Conservation (phyloP, 768 basidiomycete species). For the Rossbeevera mucosa region DNA sequence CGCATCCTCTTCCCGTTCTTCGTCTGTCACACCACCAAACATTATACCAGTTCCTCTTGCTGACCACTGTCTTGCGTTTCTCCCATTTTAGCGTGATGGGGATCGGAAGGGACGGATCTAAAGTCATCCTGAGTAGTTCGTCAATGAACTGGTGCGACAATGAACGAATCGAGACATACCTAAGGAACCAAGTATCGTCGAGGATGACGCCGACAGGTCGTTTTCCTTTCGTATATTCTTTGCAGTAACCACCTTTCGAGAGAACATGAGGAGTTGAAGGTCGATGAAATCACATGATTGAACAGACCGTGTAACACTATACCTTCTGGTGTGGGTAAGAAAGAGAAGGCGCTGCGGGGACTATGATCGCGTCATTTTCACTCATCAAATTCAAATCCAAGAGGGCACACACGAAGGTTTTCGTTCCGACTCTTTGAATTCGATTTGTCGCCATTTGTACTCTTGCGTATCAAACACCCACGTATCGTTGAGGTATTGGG, state of each 20-base stretch:
- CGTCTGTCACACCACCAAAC: slow-evolving; percentile 88
- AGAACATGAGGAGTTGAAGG: neutral
- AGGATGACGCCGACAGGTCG: slow-evolving; percentile 82
- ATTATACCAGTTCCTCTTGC: slow-evolving; percentile 66
- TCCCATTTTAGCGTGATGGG: slow-evolving; percentile 75
- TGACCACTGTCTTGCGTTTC: slow-evolving; percentile 75
- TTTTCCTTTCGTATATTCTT: slow-evolving; percentile 84
- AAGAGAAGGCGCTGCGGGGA: slow-evolving; percentile 79
- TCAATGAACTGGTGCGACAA: neutral
- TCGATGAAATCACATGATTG: neutral
- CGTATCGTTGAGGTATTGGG: slow-evolving; percentile 76
- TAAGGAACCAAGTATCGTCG: slow-evolving; percentile 86
- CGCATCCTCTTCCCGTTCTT: slow-evolving; percentile 79
- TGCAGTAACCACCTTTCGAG: slow-evolving; percentile 76
- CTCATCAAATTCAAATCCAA: neutral
- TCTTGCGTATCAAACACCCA: slow-evolving; percentile 86
- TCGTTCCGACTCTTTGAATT: slow-evolving; percentile 64
- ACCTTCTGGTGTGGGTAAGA: slow-evolving; percentile 73
- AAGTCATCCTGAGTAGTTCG: slow-evolving; percentile 29
- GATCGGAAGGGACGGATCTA: slow-evolving; percentile 21
- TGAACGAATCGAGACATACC: slow-evolving; percentile 36
- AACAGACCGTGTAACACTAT: slow-evolving; percentile 68
- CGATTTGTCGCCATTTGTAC: slow-evolving; percentile 79
- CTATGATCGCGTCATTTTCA: slow-evolving; percentile 30
- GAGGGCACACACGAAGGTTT: slow-evolving; percentile 58